Evolutionary conservation across 2,329 filamentous ascomycete genomes (phyloP).

Genomic region (Chaetothyriales sp.): DNA sequence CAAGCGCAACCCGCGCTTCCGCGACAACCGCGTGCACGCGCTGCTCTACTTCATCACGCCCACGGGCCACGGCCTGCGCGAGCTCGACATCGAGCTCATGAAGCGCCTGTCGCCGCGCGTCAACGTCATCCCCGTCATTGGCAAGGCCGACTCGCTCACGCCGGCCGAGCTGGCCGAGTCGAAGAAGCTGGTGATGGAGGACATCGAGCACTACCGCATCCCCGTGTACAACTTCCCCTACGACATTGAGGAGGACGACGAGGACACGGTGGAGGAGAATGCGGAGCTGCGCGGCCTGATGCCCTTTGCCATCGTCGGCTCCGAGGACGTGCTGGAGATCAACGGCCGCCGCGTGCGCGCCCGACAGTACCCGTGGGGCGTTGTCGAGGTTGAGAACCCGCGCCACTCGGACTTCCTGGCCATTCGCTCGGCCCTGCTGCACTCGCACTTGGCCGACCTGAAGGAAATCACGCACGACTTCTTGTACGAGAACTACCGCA

Average conservation of each 20-base stretch:
- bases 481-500: slow-evolving; percentile 99
- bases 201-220: slow-evolving; percentile 99
- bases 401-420: slow-evolving; percentile 97
- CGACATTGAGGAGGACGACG: slow-evolving; percentile 97
- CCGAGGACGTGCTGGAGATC: slow-evolving; percentile 88
- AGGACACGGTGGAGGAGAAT: slow-evolving; percentile 98
- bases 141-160: slow-evolving; percentile 93
- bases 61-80: slow-evolving; percentile 91
- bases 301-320: slow-evolving; percentile 98
- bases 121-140: slow-evolving; percentile 98
- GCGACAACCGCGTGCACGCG: slow-evolving; percentile 96
- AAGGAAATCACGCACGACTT: slow-evolving; percentile 99
- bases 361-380: slow-evolving; percentile 96
- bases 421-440: slow-evolving; percentile 87
- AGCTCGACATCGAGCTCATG: slow-evolving; percentile 99
- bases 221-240: slow-evolving; percentile 99
- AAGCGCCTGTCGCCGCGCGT: slow-evolving; percentile 95
- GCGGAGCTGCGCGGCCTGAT: slow-evolving; percentile 93
- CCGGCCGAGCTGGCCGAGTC: slow-evolving; percentile 94
- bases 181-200: slow-evolving; percentile 99
- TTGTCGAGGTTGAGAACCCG: slow-evolving; percentile 97
- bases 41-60: slow-evolving; percentile 99
- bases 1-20: slow-evolving; percentile 99
- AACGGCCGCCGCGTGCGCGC: slow-evolving; percentile 84
- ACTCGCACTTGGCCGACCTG: slow-evolving; percentile 93